Evolutionary conservation across 805 yeast genomes (phyloP).

Genomic region (Kazachstania martiniae): DNA sequence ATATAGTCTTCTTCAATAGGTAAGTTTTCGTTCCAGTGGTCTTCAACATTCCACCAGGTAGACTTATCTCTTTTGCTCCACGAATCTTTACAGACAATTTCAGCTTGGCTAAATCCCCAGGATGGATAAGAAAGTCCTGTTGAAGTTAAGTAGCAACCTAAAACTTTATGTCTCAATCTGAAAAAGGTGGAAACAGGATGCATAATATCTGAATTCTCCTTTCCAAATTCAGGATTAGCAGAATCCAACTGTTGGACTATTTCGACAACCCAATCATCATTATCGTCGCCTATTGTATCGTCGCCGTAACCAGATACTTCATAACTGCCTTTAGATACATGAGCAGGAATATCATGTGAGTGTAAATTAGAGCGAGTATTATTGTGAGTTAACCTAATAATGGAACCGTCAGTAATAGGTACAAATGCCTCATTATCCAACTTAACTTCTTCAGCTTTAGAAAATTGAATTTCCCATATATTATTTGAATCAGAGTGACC

Average conservation of each 20-base stretch:
- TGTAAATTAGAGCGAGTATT: slow-evolving; percentile 58
- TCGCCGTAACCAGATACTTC: slow-evolving; percentile 73
- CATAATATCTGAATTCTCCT: slow-evolving; percentile 41
- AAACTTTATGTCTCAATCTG: slow-evolving; percentile 53
- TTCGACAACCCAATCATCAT: slow-evolving; percentile 73
- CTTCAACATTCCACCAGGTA: slow-evolving; percentile 83
- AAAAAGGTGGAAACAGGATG: slow-evolving; percentile 81
- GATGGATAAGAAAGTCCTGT: slow-evolving; percentile 75
- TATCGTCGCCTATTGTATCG: slow-evolving; percentile 50
- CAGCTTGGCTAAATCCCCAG: slow-evolving; percentile 99
- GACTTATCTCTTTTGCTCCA: slow-evolving; percentile 64
- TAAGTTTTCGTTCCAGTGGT: slow-evolving; percentile 47
- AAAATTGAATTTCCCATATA: slow-evolving; percentile 50
- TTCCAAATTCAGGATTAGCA: slow-evolving; percentile 16
- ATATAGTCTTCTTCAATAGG: slow-evolving; percentile 38
- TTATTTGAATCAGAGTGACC: slow-evolving; percentile 67
- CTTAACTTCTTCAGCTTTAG: slow-evolving; percentile 16
- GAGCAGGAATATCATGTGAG: slow-evolving; percentile 57
- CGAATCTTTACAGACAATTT: slow-evolving; percentile 71
- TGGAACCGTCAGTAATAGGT: slow-evolving; percentile 46
- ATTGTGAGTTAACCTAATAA: slow-evolving; percentile 52
- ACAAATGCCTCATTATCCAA: slow-evolving; percentile 5
- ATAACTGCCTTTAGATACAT: slow-evolving; percentile 40
- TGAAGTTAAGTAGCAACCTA: slow-evolving; percentile 80
- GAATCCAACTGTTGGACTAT: slow-evolving; percentile 46